Percentiles rank a stretch among this genome's conserved stretches.
These are phyloP conservation scores for Wickerhamiella lipophila DNA, from an alignment of 805 yeast species.

Conservation along the genomic window DNA sequence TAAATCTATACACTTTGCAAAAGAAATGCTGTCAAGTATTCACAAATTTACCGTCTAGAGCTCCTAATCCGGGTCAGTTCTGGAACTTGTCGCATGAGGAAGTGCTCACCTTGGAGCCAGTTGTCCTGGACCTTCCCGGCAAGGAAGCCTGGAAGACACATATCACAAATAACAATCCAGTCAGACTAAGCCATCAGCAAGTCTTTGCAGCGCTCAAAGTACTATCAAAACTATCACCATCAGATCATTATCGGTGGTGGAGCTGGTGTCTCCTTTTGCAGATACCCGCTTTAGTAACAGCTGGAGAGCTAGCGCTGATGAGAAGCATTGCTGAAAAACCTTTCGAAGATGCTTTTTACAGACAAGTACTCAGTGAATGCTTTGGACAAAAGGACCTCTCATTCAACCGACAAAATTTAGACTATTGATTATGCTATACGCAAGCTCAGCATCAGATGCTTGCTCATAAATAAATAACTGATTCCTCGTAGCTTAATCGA, in stretches of 20 bases:
- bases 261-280: constrained; percentile 31
- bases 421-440: no score
- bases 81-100: neutral
- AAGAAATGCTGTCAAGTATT: neutral
- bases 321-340: constrained; percentile 22
- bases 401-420: neutral
- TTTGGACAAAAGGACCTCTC: constrained; percentile 20
- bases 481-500: neutral
- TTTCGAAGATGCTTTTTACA: constrained; percentile 7
- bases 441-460: no score
- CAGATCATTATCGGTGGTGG: constrained; percentile 27
- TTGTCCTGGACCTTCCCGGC: neutral
- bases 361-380: constrained; percentile 14
- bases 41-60: neutral
- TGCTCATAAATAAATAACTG: neutral
- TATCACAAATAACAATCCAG: constrained; percentile 26
- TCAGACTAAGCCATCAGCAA: constrained; percentile 31
- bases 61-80: neutral
- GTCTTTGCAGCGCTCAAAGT: constrained; percentile 31
- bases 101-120: neutral
- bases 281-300: constrained; percentile 30
- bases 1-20: neutral
- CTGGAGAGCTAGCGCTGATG: constrained; percentile 32
- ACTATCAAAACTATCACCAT: constrained; percentile 34
- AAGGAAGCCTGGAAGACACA: constrained; percentile 33